Evolutionary conservation across 2,329 filamentous ascomycete species (phyloP), one percentile per base, ranked within the genome.

Genomic region (Fusarium annulatum): DNA sequence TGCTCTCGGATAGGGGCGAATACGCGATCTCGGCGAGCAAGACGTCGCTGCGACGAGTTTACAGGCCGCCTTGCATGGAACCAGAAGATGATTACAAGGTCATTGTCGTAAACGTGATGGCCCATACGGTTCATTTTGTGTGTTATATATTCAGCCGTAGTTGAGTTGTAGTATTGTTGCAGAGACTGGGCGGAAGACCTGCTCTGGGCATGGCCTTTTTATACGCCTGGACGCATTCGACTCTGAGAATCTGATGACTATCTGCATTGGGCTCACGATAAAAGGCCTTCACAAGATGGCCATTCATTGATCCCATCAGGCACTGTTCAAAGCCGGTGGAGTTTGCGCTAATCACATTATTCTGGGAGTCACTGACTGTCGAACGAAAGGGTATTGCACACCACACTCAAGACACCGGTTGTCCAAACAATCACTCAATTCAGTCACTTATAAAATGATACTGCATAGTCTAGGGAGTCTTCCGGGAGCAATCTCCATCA

Each of bases 131-230:
- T 51, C 48, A 51, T 34, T 8, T 23, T 51, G 7, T 51, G 2
- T 51, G 30, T 23, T 23, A 19, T 51, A 51, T 51, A 10, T 15
- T 2, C 11, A 2, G n/a, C 2, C 19, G 16, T 8, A 23, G 11
- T 5, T 3, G 5, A 14, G 11, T 23, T 7, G 5, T 1, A 4
- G 11, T 23, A 2, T 34, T 34, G n/a, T 19, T 21, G 26, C 7
- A 15, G 19, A 28, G 19, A 48, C 19, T 3, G 11, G 11, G n/a
- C 2, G n/a, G n/a, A 51, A 51, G 48, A 19, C 1, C 5, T 4
- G 6, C 0, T 21, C 0, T 2, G 4, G 9, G 11, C 3, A 15
- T 51, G 26, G 16, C 6, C 16, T 9, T 23, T 23, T 26, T 26
- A 26, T 26, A 26, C 26, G 26, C 26, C 26, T 26, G 6, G 5